Evolutionary conservation across 2,329 filamentous ascomycete genomes (phyloP), one percentile per base, ranked within the genome.

Genomic region (Sarocladium brachiariae): DNA sequence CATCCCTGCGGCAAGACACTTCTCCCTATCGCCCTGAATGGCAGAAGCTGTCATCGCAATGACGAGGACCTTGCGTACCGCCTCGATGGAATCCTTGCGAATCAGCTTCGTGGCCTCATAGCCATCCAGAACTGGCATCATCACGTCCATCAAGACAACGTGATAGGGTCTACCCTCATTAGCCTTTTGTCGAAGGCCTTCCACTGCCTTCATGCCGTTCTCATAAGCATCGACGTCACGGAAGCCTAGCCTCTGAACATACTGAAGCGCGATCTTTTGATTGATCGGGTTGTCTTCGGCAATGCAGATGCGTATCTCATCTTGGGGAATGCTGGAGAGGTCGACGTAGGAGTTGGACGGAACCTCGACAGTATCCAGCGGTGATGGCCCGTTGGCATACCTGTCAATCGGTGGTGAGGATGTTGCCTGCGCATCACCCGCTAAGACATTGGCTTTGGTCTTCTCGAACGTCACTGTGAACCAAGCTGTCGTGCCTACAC

Each of bases 31-130:
- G 16, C 92, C 92, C 63, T 93, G 87, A 54, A 97, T 97, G 2
- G 92, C 92, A 23, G 86, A 91, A 1, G 92, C 92, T 1, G 92
- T 97, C 92, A 97, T 96, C 50, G 92, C 92, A 59, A 97, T 96
- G 46, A 97, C 87, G n/a, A 96, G 74, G 1, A 95, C 81, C 56
- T 88, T 84, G 49, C 88, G 78, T 10, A 97, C 89, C 7, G 80
- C 78, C 31, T 89, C 84, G 52, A 89, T 79, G 0, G 80, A 65
- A 64, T 96, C 90, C 57, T 81, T 81, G 9, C 91, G 84, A 39
- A 96, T 82, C 52, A 89, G 77, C 56, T 86, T 86, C 1, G 91
- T 96, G 1, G 91, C 90, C 66, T 95, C 87, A 63, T 96, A 96
- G 5, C 91, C 91, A 64, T 96, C 91, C 8, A 95, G 78, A 3